Conservation (phyloP, 495 filamentous ascomycete genomes). For the Aspergillus nanangensis region DNA sequence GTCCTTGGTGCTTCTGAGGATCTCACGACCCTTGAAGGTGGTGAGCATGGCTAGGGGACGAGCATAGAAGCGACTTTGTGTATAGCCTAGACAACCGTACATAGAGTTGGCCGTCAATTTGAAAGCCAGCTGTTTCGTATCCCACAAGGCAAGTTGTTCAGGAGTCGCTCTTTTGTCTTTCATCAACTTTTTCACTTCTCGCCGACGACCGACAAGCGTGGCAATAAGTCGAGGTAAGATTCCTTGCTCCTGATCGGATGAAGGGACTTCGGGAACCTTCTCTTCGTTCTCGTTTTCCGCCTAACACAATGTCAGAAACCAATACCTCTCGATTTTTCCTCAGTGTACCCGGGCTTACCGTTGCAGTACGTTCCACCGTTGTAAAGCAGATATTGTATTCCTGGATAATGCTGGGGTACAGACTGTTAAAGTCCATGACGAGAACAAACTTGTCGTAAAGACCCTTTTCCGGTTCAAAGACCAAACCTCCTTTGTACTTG, state of each 20-base stretch:
- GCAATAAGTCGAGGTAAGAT: slow-evolving; percentile 87
- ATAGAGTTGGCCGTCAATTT: slow-evolving; percentile 99
- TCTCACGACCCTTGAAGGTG: slow-evolving; percentile 96
- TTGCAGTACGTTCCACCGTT: slow-evolving; percentile 73
- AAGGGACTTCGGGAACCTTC: slow-evolving; percentile 68
- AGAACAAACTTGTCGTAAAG: slow-evolving; percentile 95
- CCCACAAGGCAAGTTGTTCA: slow-evolving; percentile 90
- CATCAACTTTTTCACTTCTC: slow-evolving; percentile 92
- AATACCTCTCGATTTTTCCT: slow-evolving; percentile 6
- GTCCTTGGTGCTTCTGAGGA: slow-evolving; percentile 90
- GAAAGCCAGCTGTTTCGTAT: slow-evolving; percentile 93
- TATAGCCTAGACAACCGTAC: slow-evolving; percentile 98
- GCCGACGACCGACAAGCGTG: slow-evolving; percentile 79
- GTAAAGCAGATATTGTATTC: slow-evolving; percentile 99
- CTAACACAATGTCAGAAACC: slow-evolving; percentile 31
- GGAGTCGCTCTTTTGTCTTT: slow-evolving; percentile 83
- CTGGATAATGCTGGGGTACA: slow-evolving; percentile 98
- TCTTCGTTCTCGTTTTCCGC: slow-evolving; percentile 73
- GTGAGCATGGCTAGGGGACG: slow-evolving; percentile 92
- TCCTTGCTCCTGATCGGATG: slow-evolving; percentile 63
- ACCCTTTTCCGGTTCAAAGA: slow-evolving; percentile 96
- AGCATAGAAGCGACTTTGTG: slow-evolving; percentile 93
- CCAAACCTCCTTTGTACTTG: slow-evolving; percentile 96
- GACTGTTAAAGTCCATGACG: slow-evolving; percentile 99
- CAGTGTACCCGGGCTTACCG: slow-evolving; percentile 39